phyloP scores from a whole-genome alignment of 2,329 filamentous ascomycete species.

The Epichloe aotearoae region DNA sequence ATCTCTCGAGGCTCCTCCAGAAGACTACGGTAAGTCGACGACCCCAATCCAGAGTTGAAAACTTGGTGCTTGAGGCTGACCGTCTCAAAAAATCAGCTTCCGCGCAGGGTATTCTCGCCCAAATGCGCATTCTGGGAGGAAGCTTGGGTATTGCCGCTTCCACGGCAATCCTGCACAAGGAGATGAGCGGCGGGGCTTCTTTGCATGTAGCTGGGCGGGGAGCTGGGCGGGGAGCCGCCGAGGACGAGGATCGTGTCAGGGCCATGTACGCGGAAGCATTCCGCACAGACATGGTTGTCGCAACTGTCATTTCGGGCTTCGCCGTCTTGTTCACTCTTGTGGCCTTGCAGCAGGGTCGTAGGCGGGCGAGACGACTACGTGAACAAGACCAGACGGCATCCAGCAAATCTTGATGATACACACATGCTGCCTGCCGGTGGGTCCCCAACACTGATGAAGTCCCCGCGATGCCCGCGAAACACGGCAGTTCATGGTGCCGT shows the following conservation, averaged over 20 bases:
- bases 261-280: slow-evolving; percentile 32
- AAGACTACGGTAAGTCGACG: slow-evolving; percentile 29
- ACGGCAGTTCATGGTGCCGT: no score
- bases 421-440: no score
- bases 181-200: slow-evolving; percentile 7
- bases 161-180: slow-evolving; percentile 29
- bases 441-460: no score
- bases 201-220: slow-evolving; percentile 3
- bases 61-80: neutral
- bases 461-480: no score
- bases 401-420: neutral
- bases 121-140: slow-evolving; percentile 38
- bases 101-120: slow-evolving; percentile 39
- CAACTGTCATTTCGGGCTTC: slow-evolving; percentile 25
- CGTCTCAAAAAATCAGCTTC: slow-evolving; percentile 22
- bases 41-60: neutral
- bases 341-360: neutral
- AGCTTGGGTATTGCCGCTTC: slow-evolving; percentile 41
- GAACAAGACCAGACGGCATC: neutral
- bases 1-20: slow-evolving; percentile 25
- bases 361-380: neutral
- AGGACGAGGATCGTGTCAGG: slow-evolving; percentile 8
- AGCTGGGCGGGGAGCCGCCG: slow-evolving; percentile 13
- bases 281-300: slow-evolving; percentile 32
- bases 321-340: slow-evolving; percentile 26